A percentile compares a stretch with the other conserved stretches of the same genome.
Conservation (phyloP, 2,329 filamentous ascomycete species). For the Monilinia fructicola region DNA sequence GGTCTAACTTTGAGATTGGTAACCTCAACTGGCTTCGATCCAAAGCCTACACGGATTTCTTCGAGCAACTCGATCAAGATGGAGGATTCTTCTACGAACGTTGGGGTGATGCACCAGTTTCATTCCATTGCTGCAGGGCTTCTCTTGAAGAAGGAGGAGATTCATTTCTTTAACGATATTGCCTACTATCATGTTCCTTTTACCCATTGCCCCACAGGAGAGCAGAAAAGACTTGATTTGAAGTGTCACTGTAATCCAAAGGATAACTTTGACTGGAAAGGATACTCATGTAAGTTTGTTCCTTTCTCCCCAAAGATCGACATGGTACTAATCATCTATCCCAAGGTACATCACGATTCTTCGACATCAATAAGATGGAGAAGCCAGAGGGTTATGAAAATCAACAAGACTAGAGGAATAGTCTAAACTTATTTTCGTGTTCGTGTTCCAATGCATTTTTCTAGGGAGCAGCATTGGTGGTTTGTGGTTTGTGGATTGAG, state of each 20-base stretch:
- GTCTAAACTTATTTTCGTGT: slow-evolving; percentile 17
- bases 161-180: slow-evolving; percentile 99
- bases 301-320: neutral
- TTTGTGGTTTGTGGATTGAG: neutral
- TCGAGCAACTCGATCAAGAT: slow-evolving; percentile 80
- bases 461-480: slow-evolving; percentile 12
- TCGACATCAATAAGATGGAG: slow-evolving; percentile 74
- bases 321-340: slow-evolving; percentile 30
- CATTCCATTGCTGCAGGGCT: slow-evolving; percentile 94
- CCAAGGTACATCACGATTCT: slow-evolving; percentile 80
- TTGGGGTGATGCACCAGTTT: slow-evolving; percentile 96
- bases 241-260: slow-evolving; percentile 94
- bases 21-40: slow-evolving; percentile 92
- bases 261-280: slow-evolving; percentile 99
- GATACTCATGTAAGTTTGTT: slow-evolving; percentile 79
- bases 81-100: slow-evolving; percentile 99
- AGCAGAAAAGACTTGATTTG: slow-evolving; percentile 77
- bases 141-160: slow-evolving; percentile 85
- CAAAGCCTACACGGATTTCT: slow-evolving; percentile 85
- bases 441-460: slow-evolving; percentile 22
- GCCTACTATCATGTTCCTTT: slow-evolving; percentile 98
- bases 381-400: slow-evolving; percentile 86
- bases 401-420: slow-evolving; percentile 52
- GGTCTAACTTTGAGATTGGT: slow-evolving; percentile 99
- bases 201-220: slow-evolving; percentile 92